Evolutionary conservation across 768 basidiomycete genomes (phyloP).

Genomic region (Naganishia kalamii): DNA sequence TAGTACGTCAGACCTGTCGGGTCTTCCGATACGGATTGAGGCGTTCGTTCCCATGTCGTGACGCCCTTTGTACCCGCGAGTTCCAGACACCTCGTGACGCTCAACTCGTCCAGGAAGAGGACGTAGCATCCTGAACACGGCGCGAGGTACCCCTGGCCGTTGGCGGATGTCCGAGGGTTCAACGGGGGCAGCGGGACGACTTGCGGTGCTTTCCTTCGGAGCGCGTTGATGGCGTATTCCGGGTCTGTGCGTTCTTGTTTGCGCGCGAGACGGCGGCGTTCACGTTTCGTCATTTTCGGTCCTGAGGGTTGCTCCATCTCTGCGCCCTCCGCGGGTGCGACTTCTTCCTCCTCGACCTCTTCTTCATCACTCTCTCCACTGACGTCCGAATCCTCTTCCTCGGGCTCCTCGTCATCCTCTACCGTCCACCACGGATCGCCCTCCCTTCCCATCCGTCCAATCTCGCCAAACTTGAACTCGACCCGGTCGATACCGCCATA

Average conservation of each 20-base stretch:
- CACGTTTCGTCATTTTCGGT: slow-evolving; percentile 15
- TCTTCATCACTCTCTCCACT: slow-evolving; percentile 34
- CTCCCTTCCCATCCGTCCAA: slow-evolving; percentile 32
- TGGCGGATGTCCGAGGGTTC: slow-evolving; percentile 36
- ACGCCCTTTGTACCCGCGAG: neutral
- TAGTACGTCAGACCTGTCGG: slow-evolving; percentile 72
- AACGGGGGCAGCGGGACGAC: slow-evolving; percentile 3
- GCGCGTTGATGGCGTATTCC: slow-evolving; percentile 4
- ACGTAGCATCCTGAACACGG: slow-evolving; percentile 54
- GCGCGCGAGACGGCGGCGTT: slow-evolving; percentile 32
- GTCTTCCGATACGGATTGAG: slow-evolving; percentile 45
- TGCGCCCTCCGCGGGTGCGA: slow-evolving; percentile 50
- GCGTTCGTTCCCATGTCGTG: neutral
- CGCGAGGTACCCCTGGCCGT: slow-evolving; percentile 52
- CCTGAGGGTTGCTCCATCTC: slow-evolving; percentile 25
- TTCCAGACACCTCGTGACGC: neutral
- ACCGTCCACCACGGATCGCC: slow-evolving; percentile 14
- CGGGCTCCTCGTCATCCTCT: slow-evolving; percentile 36
- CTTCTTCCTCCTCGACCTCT: slow-evolving; percentile 43
- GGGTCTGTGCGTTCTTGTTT: slow-evolving; percentile 32
- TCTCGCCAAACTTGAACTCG: slow-evolving; percentile 49
- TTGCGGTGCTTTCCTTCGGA: slow-evolving; percentile 4
- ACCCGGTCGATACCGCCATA: slow-evolving; percentile 73
- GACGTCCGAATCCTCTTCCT: slow-evolving; percentile 29
- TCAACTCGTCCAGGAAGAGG: slow-evolving; percentile 4